Conservation (phyloP, 139 green algal genomes). For the Chlorokybus atmophyticus region DNA sequence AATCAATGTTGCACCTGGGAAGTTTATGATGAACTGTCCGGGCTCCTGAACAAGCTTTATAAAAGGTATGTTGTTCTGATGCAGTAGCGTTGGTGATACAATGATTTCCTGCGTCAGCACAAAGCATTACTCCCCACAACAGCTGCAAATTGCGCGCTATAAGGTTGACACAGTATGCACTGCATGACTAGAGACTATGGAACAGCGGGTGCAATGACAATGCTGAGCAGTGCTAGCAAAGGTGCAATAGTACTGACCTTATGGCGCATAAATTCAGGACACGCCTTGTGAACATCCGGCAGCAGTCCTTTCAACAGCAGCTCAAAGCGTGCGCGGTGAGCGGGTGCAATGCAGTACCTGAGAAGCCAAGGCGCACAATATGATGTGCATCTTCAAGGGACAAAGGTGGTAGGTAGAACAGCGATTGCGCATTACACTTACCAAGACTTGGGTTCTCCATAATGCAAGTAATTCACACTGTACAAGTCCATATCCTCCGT, state of each 20-base stretch:
- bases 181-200: no score
- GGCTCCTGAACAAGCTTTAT: constrained; percentile 38
- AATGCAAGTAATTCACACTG: constrained; percentile 91
- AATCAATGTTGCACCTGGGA: constrained; percentile 44
- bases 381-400: no score
- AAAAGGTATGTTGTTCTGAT: constrained; percentile 33
- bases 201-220: no score
- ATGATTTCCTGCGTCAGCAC: constrained; percentile 40
- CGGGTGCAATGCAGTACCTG: constrained; percentile 61
- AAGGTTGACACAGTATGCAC: no score
- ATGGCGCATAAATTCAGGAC: constrained; percentile 58
- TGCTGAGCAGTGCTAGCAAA: no score
- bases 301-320: constrained; percentile 34
- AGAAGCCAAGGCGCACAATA: no score
- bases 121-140: background rate
- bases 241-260: constrained; percentile 36
- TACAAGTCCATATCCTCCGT: constrained; percentile 87
- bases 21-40: constrained; percentile 69
- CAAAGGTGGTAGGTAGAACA: no score
- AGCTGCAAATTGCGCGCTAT: no score
- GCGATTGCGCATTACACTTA: constrained; percentile 8
- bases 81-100: constrained; percentile 43
- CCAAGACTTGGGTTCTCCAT: constrained; percentile 75
- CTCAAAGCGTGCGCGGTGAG: constrained; percentile 53
- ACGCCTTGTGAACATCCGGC: constrained; percentile 39